A percentile compares a stretch with the other conserved stretches of the same genome.
phyloP scores from a whole-genome alignment of 1,284 basidiomycete genomes.

The Apiotrichum gamsii region DNA sequence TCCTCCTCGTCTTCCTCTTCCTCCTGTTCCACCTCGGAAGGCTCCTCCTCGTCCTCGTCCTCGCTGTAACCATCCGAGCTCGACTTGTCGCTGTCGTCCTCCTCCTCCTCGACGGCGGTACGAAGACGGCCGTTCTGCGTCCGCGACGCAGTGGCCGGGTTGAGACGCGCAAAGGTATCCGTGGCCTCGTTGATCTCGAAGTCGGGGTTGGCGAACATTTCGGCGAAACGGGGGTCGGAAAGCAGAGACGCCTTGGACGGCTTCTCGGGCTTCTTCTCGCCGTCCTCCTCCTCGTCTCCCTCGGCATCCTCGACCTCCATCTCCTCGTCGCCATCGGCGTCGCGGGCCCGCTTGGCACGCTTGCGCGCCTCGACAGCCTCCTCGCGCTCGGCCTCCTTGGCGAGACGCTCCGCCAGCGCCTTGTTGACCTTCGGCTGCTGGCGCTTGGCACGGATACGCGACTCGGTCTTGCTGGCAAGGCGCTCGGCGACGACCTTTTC shows the following conservation, averaged over 20 bases:
- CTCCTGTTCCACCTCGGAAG: constrained; percentile 19
- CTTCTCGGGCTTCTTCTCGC: constrained; percentile 48
- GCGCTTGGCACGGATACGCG: constrained; percentile 76
- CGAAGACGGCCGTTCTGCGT: constrained; percentile 44
- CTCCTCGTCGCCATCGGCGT: constrained; percentile 36
- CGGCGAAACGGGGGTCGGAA: constrained; percentile 81
- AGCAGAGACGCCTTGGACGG: constrained; percentile 56
- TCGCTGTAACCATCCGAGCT: constrained; percentile 63
- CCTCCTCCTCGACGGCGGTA: constrained; percentile 83
- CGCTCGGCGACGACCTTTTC: constrained; percentile 80
- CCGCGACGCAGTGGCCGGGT: constrained; percentile 65
- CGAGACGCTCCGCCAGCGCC: constrained; percentile 77
- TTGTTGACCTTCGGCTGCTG: constrained; percentile 76
- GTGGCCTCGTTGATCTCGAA: constrained; percentile 85
- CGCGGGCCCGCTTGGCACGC: constrained; percentile 46
- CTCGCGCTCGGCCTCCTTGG: constrained; percentile 65
- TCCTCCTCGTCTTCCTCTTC: constrained; percentile 51
- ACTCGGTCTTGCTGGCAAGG: constrained; percentile 88
- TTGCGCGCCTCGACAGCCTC: constrained; percentile 60
- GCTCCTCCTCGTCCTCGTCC: constrained; percentile 35
- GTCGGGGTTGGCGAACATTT: constrained; percentile 87
- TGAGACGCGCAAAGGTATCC: constrained; percentile 82
- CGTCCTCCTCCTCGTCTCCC: constrained; percentile 31
- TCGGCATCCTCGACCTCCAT: constrained; percentile 18
- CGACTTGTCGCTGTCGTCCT: constrained; percentile 74